Base-by-base conservation (phyloP, 257 asterid species). In the Nicotiana noctiflora region DNA sequence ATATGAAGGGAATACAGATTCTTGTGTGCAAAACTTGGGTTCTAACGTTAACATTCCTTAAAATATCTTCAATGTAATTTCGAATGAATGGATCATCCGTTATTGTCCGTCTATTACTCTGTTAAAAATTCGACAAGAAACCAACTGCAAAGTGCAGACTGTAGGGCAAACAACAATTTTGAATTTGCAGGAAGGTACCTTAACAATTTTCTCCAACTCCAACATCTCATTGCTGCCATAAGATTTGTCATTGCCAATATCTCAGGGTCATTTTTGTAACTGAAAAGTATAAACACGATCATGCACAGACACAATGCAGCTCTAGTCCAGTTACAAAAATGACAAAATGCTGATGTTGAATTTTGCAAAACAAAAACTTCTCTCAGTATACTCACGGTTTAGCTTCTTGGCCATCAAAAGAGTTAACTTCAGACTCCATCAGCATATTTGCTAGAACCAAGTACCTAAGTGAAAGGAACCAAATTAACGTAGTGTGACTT, bases 381-480 rank as follows among this genome's bases (percentile, higher is more conserved):
- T 40, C 18, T n/a, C 46, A 40, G 46, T 0, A 40, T 40, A 83
- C 98, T 83, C 89, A 96, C 99, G 98, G 99, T 84, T 96, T 96
- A 72, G 99, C 99, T 85, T 96, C 99, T 86, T 94, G 99, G 80
- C 98, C 99, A 81, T 96, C 99, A 83, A 96, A 96, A 9, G 99
- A 98, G 80, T 94, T 96, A 86, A 96, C 99, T 87, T 91, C 92
- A 81, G 99, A 96, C 85, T 92, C 95, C 99, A 96, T 96, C 85
- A 96, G 92, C 99, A 96, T 96, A 85, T 96, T 96, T 79, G 98
- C 99, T 79, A 96, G 90, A 83, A 96, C 99, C 90, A 96, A 90
- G 86, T 96, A 96, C 85, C 99, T 66, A 66, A 66, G 53, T 18
- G 25, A 9, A 66, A 66, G 53, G 27, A 34, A 18, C 75, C 51